These are phyloP conservation scores for Emergomyces orientalis DNA, from an alignment of 2,329 filamentous ascomycete genomes.

Conservation along the genomic window DNA sequence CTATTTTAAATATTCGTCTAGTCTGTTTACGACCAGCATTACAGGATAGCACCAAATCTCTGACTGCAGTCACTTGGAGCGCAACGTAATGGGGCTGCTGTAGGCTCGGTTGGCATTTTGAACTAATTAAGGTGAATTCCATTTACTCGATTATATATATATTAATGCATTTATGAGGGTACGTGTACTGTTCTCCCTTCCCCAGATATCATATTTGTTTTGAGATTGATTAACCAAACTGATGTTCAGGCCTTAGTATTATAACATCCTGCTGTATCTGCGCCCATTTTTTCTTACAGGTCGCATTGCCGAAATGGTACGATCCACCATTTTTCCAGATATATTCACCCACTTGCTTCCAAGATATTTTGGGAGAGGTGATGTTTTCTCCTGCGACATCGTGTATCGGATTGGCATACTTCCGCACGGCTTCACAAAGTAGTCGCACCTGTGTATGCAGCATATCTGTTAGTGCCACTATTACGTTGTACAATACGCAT, in stretches of 20 bases:
- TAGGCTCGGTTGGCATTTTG: background rate
- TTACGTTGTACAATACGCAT: background rate
- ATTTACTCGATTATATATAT: constrained; percentile 1
- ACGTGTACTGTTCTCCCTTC: background rate
- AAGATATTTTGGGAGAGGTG: constrained; percentile 42
- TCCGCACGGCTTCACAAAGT: constrained; percentile 32
- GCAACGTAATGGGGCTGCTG: background rate
- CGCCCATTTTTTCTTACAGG: constrained; percentile 54
- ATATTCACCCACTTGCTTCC: constrained; percentile 50
- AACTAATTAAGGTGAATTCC: background rate
- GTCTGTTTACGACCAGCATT: background rate
- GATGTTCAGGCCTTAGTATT: constrained; percentile 10
- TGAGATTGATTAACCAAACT: background rate
- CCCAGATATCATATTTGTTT: background rate
- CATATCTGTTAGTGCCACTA: constrained; percentile 1
- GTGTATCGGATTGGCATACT: constrained; percentile 17
- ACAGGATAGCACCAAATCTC: too few species aligned
- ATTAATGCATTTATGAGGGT: background rate
- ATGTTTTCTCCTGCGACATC: constrained; percentile 8
- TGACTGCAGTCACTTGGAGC: background rate
- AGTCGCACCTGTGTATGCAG: constrained; percentile 28
- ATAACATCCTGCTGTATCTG: constrained; percentile 31
- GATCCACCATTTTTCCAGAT: constrained; percentile 45
- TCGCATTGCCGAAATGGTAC: constrained; percentile 52
- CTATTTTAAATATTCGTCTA: background rate